Base-by-base conservation (phyloP, 768 basidiomycete genomes). In the Clitopilus passeckerianus region DNA sequence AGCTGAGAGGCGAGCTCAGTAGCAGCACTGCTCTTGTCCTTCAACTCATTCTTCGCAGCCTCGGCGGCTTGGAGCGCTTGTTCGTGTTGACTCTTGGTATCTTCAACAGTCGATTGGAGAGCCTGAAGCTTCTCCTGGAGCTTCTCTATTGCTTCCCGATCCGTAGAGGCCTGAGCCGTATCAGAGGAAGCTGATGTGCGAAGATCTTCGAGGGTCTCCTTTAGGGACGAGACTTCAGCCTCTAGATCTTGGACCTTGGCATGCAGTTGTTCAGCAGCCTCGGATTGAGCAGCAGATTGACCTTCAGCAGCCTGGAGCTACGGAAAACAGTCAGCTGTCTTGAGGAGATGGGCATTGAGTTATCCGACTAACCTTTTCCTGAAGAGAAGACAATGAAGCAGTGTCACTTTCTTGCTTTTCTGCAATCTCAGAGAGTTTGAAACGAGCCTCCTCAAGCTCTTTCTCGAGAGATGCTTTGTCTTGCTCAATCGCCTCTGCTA, bases 81-180 rank as follows among this genome's bases (percentile, higher is more conserved):
- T 16, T 74, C 63, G 54, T 89, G 86, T 23, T n/a, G 12, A 16
- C 2, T 22, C 20, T 20, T 18, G 14, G 77, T 77, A 15, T 68
- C 69, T 66, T 80, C 84, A 27, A 90, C 70, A 24, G 74, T 71
- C 10, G 79, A 77, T 0, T 72, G 71, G 34, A 86, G 76, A 5
- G 81, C 74, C 44, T 80, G 80, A 34, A 90, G 74, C 56, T 90
- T 82, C 1, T 80, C 81, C 63, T 86, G 84, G 12, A 85, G 86
- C 66, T 85, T 85, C 18, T 83, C 65, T 27, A 91, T 76, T 20
- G 84, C 83, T 64, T 86, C 86, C 18, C 78, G 86, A 61, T 91
- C 86, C 41, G 78, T 71, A 46, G 81, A 76, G n/a, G 83, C 83
- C 15, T 84, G 82, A 15, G 78, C 75, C 1, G 78, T 70, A 0